phyloP scores from a whole-genome alignment of 2,329 filamentous ascomycete genomes.

The Aspergillus floridensis region DNA sequence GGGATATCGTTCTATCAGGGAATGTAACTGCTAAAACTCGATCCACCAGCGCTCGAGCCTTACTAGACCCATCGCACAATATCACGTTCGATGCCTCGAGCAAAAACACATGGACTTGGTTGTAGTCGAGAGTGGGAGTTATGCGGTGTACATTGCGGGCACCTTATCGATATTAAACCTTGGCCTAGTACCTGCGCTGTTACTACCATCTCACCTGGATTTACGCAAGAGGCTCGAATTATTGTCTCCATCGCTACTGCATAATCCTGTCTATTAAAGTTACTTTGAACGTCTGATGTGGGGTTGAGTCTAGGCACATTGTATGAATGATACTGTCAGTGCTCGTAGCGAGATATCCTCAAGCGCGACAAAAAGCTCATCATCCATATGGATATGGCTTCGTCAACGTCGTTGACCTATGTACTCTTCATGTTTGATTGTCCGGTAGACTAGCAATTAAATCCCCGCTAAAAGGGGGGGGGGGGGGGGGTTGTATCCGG shows the following conservation, averaged over 20 bases:
- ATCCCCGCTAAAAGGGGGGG: not conserved
- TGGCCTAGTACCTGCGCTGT: not conserved
- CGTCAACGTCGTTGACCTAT: not conserved
- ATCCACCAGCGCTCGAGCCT: not conserved
- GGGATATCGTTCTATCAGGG: not conserved
- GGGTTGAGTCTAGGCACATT: not conserved
- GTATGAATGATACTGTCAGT: not conserved
- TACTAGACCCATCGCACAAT: constrained; percentile 7
- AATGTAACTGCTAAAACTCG: not conserved
- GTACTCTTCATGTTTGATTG: not conserved
- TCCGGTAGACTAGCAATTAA: not conserved
- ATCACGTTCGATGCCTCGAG: constrained; percentile 11
- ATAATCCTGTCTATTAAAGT: not conserved
- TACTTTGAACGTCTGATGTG: not conserved
- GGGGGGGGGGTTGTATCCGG: not conserved
- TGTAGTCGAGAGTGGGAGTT: not conserved
- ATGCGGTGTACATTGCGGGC: not conserved
- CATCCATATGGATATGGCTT: not conserved
- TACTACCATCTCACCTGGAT: not conserved
- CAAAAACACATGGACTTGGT: not conserved
- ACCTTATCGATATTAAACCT: not conserved
- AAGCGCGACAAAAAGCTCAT: not conserved
- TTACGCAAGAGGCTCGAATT: not conserved
- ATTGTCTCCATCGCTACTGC: not conserved
- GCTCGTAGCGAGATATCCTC: not conserved